A percentile compares a stretch with the other conserved stretches of the same genome.
Conservation (phyloP, 345 rosid species). For the Brassica nigra region DNA sequence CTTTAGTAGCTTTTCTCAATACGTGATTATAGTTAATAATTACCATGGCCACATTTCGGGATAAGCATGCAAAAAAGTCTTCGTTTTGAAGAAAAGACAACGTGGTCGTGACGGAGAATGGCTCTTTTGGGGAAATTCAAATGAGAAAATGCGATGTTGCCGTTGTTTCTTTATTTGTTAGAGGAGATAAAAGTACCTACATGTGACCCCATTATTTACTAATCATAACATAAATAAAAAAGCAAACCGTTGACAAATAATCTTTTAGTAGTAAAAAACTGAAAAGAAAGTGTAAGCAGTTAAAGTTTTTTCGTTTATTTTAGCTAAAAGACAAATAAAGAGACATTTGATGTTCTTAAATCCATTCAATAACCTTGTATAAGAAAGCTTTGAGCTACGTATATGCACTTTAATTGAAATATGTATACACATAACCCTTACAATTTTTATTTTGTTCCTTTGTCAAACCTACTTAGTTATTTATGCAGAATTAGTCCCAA, state of each 20-base stretch:
- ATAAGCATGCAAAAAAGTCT: constrained; percentile 39
- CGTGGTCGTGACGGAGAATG: constrained; percentile 43
- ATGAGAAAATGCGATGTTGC: constrained; percentile 40
- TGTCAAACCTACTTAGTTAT: constrained; percentile 7
- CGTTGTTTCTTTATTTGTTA: constrained; percentile 32
- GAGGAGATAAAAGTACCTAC: constrained; percentile 22
- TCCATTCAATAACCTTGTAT: not conserved
- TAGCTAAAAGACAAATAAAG: constrained; percentile 17
- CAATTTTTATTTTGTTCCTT: not conserved
- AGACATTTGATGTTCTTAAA: not conserved
- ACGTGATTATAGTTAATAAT: constrained; percentile 12
- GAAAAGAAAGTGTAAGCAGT: constrained; percentile 15
- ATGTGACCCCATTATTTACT: constrained; percentile 44
- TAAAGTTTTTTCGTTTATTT: not conserved
- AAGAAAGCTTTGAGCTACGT: not conserved
- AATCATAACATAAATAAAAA: constrained; percentile 22
- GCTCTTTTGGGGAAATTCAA: constrained; percentile 40
- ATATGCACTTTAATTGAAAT: not conserved
- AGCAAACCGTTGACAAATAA: constrained; percentile 39
- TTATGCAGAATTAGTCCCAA: constrained; percentile 1
- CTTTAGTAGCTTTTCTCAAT: constrained; percentile 9
- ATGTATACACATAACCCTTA: not conserved
- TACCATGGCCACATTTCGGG: constrained; percentile 29
- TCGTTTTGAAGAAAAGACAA: constrained; percentile 32
- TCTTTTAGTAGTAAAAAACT: constrained; percentile 2